A percentile compares a stretch with the other conserved stretches of the same genome.
These are phyloP conservation scores for Thalassiosira delicatula DNA, from an alignment of 352 stramenopile species.

Conservation along the genomic window DNA sequence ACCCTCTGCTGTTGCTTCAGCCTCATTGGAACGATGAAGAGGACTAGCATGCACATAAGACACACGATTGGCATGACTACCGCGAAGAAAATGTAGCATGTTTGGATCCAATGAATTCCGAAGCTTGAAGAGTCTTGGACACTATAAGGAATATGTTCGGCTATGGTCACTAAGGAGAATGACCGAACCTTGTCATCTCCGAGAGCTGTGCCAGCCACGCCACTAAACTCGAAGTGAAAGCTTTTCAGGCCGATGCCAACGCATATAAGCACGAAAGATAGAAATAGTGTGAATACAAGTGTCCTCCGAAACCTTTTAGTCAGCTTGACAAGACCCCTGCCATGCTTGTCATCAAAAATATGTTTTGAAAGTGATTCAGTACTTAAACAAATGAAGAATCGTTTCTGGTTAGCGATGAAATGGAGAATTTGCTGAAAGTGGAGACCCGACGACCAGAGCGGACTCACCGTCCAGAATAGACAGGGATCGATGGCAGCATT, in stretches of 20 bases:
- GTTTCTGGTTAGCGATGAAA: too few relatives aligned
- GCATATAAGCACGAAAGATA: conserved; percentile 64
- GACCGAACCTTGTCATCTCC: conserved; percentile 61
- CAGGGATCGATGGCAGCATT: too few relatives aligned
- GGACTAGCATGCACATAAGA: conserved; percentile 68
- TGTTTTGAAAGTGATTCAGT: conserved; percentile 58
- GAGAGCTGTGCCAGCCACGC: conserved; percentile 75
- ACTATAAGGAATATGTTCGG: conserved; percentile 68
- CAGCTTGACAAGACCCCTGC: conserved; percentile 56
- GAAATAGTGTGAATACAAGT: conserved; percentile 53
- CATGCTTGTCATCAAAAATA: conserved; percentile 66
- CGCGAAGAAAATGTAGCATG: conserved; percentile 84
- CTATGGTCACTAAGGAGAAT: conserved; percentile 80
- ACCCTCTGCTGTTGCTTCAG: conserved; percentile 68
- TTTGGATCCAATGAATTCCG: conserved; percentile 76
- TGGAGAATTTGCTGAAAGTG: too few relatives aligned
- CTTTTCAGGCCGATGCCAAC: conserved; percentile 75
- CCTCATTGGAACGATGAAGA: conserved; percentile 81
- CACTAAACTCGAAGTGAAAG: conserved; percentile 85
- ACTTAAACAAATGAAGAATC: too few relatives aligned
- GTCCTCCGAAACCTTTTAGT: conserved; percentile 46
- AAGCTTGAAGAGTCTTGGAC: conserved; percentile 68
- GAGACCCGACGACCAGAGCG: too few relatives aligned
- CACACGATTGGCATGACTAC: conserved; percentile 82
- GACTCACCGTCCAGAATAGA: too few relatives aligned